These are phyloP conservation scores for Globisporangium nunn DNA, from an alignment of 352 stramenopile genomes.

Conservation along the genomic window DNA sequence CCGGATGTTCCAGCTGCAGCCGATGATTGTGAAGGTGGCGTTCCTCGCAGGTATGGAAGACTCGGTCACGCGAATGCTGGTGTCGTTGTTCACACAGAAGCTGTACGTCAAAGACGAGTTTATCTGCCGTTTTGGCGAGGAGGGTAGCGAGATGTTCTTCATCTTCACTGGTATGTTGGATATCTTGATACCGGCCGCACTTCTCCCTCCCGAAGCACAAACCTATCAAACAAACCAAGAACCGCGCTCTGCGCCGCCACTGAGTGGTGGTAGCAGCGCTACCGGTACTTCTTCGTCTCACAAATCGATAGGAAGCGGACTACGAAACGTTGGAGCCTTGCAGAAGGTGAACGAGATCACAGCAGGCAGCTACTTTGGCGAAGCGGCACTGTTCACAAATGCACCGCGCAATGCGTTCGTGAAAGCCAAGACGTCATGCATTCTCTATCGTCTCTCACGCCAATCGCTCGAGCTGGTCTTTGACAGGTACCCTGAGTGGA, in stretches of 20 bases:
- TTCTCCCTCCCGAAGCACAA: background rate
- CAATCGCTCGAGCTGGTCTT: constrained; percentile 56
- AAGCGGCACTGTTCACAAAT: constrained; percentile 51
- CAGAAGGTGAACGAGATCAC: constrained; percentile 58
- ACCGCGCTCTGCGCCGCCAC: background rate
- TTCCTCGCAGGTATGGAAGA: constrained; percentile 55
- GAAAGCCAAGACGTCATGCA: constrained; percentile 55
- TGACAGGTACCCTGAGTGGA: constrained; percentile 52
- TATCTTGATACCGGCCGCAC: constrained; percentile 31
- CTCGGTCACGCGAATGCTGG: constrained; percentile 47
- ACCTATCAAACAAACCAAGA: background rate
- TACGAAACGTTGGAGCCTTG: constrained; percentile 3
- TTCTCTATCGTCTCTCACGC: constrained; percentile 46
- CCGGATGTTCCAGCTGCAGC: constrained; percentile 52
- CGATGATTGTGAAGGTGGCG: constrained; percentile 63
- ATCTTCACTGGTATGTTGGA: constrained; percentile 51
- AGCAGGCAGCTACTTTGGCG: constrained; percentile 50
- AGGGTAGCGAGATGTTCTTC: constrained; percentile 65
- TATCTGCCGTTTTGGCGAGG: constrained; percentile 43
- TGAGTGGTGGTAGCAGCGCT: background rate
- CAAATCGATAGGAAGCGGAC: background rate
- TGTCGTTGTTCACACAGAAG: constrained; percentile 48
- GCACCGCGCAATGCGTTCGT: constrained; percentile 47
- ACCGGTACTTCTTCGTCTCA: background rate
- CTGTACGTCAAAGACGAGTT: constrained; percentile 52